Conservation (phyloP, 1,284 basidiomycete genomes). For the Fomitopsis schrenkii region DNA sequence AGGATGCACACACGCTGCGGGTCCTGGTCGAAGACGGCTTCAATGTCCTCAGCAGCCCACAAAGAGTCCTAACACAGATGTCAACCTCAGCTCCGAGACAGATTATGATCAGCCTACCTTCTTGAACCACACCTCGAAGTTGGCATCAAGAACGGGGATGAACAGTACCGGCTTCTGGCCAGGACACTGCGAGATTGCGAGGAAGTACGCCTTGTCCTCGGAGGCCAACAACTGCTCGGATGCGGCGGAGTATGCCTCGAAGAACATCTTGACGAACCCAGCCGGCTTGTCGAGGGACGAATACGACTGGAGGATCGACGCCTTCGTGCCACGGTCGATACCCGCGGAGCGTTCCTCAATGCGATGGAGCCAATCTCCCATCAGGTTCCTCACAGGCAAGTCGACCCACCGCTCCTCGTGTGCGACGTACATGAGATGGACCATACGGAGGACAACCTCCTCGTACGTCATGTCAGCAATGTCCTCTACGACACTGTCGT, state of each 20-base stretch:
- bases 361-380: constrained; percentile 95
- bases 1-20: constrained; percentile 97
- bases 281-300: constrained; percentile 80
- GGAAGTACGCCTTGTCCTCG: constrained; percentile 94
- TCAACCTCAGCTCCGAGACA: constrained; percentile 15
- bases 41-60: constrained; percentile 98
- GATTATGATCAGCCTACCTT: constrained; percentile 55
- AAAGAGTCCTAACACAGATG: constrained; percentile 74
- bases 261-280: constrained; percentile 80
- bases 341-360: constrained; percentile 98
- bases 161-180: constrained; percentile 99
- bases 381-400: constrained; percentile 87
- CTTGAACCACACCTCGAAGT: constrained; percentile 98
- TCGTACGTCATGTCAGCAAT: constrained; percentile 98
- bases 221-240: constrained; percentile 87
- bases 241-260: constrained; percentile 80
- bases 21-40: constrained; percentile 97
- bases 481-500: constrained; percentile 80
- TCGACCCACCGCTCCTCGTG: constrained; percentile 96
- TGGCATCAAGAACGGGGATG: constrained; percentile 93
- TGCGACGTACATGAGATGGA: constrained; percentile 89
- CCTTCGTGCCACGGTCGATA: constrained; percentile 77
- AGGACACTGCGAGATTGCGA: constrained; percentile 90
- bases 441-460: constrained; percentile 89
- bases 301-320: constrained; percentile 90